Conservation (phyloP, 2,329 filamentous ascomycete species). For the Chrysosphaeria jannelii region DNA sequence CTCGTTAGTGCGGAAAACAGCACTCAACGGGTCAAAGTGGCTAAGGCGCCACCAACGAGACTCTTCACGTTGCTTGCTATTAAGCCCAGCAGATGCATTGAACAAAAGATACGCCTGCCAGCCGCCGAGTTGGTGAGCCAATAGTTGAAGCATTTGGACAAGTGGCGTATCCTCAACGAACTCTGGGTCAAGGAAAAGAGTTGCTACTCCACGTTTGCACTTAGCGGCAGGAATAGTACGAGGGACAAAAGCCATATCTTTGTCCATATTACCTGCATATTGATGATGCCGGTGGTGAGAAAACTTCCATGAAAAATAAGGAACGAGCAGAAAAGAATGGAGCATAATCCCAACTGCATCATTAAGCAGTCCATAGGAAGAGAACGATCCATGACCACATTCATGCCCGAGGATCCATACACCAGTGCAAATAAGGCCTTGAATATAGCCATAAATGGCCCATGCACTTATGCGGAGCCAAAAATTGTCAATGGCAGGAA, state of each 20-base stretch:
- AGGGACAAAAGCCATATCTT: constrained; percentile 95
- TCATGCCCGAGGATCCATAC: constrained; percentile 94
- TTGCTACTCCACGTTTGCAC: constrained; percentile 76
- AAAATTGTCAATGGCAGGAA: constrained; percentile 55
- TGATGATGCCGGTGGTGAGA: constrained; percentile 99
- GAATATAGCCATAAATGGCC: constrained; percentile 41
- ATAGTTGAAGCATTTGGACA: constrained; percentile 19
- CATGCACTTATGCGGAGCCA: constrained; percentile 32
- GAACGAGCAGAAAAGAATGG: constrained; percentile 61
- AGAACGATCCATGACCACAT: constrained; percentile 92
- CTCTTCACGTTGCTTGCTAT: constrained; percentile 67
- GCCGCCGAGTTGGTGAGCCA: constrained; percentile 59
- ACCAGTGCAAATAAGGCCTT: constrained; percentile 80
- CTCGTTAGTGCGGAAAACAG: constrained; percentile 75
- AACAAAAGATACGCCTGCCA: constrained; percentile 76
- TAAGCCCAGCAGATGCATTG: constrained; percentile 86
- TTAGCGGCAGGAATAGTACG: constrained; percentile 56
- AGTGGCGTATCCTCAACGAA: constrained; percentile 36
- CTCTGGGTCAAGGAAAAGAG: constrained; percentile 46
- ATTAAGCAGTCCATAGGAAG: constrained; percentile 65
- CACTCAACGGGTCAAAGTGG: constrained; percentile 75
- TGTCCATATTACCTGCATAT: constrained; percentile 84
- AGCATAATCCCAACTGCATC: constrained; percentile 74
- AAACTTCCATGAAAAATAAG: constrained; percentile 98
- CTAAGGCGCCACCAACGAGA: constrained; percentile 45